phyloP scores from a whole-genome alignment of 352 stramenopile species.

The Halophytophthora polymorphica region DNA sequence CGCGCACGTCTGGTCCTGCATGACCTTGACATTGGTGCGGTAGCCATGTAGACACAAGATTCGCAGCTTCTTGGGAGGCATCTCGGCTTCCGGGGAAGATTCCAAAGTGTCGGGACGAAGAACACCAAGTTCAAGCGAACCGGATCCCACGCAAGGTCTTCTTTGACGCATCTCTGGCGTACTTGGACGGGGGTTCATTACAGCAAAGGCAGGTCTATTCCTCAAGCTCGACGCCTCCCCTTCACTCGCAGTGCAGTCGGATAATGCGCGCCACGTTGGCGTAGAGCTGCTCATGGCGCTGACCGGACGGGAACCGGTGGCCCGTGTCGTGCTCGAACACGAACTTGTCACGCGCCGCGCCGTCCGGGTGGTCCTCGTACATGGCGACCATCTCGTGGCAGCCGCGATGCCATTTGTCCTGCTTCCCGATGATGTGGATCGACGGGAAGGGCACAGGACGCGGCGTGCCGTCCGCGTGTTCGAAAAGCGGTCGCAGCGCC shows the following conservation, averaged over 20 bases:
- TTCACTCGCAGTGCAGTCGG: constrained; percentile 20
- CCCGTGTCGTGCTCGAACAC: constrained; percentile 45
- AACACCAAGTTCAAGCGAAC: no score
- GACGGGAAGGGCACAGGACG: constrained; percentile 48
- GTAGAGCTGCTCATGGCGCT: constrained; percentile 30
- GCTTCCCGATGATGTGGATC: constrained; percentile 63
- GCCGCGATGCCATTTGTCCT: constrained; percentile 40
- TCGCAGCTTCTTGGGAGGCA: constrained; percentile 21
- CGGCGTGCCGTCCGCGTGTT: constrained; percentile 24
- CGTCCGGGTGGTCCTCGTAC: constrained; percentile 28
- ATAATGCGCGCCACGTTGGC: constrained; percentile 27
- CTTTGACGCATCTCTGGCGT: no score
- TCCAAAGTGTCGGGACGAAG: no score
- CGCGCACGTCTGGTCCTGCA: constrained; percentile 41
- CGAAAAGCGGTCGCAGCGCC: constrained; percentile 34
- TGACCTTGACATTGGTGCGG: constrained; percentile 48
- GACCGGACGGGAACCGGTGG: constrained; percentile 33
- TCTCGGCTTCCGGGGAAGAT: neutral
- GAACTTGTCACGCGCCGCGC: constrained; percentile 21
- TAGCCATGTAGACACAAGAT: constrained; percentile 56
- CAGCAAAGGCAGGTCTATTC: no score
- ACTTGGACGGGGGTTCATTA: no score
- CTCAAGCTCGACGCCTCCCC: constrained; percentile 1
- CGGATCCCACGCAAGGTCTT: no score
- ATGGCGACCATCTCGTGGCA: constrained; percentile 39